phyloP scores from a whole-genome alignment of 176 grass and related monocot genomes.

The Juncus effusus region DNA sequence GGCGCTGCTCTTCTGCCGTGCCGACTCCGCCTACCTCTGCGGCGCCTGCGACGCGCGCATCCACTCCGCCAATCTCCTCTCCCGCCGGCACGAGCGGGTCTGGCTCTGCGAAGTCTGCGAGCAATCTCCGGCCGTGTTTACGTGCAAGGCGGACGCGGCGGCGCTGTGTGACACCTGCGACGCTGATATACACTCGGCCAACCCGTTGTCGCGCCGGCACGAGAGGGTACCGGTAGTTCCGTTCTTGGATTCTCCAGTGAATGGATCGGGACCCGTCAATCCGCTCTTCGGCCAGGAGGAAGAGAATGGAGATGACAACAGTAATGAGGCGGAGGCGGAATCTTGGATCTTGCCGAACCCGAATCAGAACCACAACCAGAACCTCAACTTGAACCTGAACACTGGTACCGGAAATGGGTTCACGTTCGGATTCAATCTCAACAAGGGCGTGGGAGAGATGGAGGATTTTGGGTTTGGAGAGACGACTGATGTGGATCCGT shows the following conservation, averaged over 20 bases:
- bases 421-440: conserved; percentile 42
- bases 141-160: conserved; percentile 92
- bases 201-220: conserved; percentile 84
- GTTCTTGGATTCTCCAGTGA: conserved; percentile 30
- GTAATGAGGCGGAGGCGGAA: not conserved
- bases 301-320: conserved; percentile 20
- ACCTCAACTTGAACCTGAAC: conserved; percentile 17
- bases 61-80: conserved; percentile 18
- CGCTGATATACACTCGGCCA: conserved; percentile 27
- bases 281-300: conserved; percentile 37
- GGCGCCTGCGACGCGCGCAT: conserved; percentile 12
- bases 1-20: conserved; percentile 3
- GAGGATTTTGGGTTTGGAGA: conserved; percentile 49
- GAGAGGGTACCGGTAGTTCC: conserved; percentile 54
- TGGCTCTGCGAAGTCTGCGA: conserved; percentile 89
- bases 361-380: conserved; percentile 1
- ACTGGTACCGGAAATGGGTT: not conserved
- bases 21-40: conserved; percentile 11
- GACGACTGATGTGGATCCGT: conserved; percentile 48
- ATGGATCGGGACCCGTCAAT: conserved; percentile 22
- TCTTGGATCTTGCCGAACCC: conserved; percentile 25
- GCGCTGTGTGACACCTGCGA: conserved; percentile 6
- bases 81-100: not conserved
- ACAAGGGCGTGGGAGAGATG: conserved; percentile 45
- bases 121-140: conserved; percentile 60